Base-by-base conservation (phyloP, 495 filamentous ascomycete genomes). In the Evernia prunastri region DNA sequence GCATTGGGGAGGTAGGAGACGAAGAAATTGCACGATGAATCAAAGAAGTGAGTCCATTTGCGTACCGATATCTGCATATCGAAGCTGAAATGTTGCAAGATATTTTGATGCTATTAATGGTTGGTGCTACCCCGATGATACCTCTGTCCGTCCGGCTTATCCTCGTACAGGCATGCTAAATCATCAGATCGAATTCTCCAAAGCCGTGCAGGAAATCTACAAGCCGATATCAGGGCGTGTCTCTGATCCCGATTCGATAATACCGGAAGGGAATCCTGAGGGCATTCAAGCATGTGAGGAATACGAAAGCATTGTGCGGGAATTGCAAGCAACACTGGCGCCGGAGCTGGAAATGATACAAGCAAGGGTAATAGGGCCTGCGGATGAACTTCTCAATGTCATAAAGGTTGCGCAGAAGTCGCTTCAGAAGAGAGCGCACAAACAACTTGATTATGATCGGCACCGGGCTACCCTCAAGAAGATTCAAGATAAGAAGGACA, bases 261-360 rank as follows among this genome's bases (percentile, higher is more conserved):
- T 87, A 39, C 77, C 82, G 27, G 86, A 94, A 76, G 94, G 91
- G 51, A 97, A 97, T 70, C 82, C 87, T n/a, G 94, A 95, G 72
- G 94, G 94, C 31, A 97, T 99, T 69, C 79, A 84, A 65, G 94
- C 94, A 31, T 99, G 95, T 74, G 92, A 96, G 74, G 91, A 99
- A 76, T 99, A 97, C 75, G 90, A 97, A 78, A 80, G 78, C 18
- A 90, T 97, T 64, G 93, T 97, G 59, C 84, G 86, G 62, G 95
- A 97, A 63, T 80, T 99, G 51, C 90, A 96, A 73, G 89, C 89
- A 51, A 91, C 90, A 0, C 79, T 99, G 39, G 81, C 85, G 35
- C 94, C 94, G 4, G 94, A 99, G 76, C 81, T 97, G 60, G 94
- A 99, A 74, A 95, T 97, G 92, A 97, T 99, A 69, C 90, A 97